Evolutionary conservation across 1,139 yeast species (phyloP), one percentile per base, ranked within the genome.

Genomic region (Yamadazyma aaseri): DNA sequence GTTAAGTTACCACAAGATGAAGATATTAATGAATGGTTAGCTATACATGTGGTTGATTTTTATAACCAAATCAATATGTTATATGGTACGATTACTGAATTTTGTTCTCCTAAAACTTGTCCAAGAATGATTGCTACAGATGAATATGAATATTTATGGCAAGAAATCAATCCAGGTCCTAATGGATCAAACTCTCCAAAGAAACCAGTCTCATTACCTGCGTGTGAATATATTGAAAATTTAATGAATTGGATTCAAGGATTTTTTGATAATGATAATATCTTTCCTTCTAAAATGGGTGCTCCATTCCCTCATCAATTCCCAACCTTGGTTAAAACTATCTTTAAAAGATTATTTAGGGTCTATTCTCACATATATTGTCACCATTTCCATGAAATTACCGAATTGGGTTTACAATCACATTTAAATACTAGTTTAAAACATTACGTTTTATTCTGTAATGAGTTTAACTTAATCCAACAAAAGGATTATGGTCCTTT

Each of bases 301-400:
- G 94, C 86, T 9, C 92, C 95, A 3, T 87, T 87, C 58, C 77
- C 82, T 12, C 84, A 77, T 44, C 86, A 83, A 53, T 72, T 74
- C 33, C 83, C 81, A 15, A 74, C 76, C 8, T 73, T 87, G 43
- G 86, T 86, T 33, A 83, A 81, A 53, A 90, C 95, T 14, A 86
- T 92, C 31, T 78, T 90, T 66, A 89, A 90, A 60, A 76, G 98
- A 45, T 66, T 92, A 39, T 92, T 90, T 58, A 74, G 99, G 56
- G 89, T 92, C n/a, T 94, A 94, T 56, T 97, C 98, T 3, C 99
- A 92, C 62, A 86, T 92, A 29, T 92, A 92, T 60, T 92, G 98
- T 54, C 97, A 92, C 54, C 99, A 92, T 58, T 92, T 92, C 61
- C 96, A 89, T 56, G 96, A 90, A 57, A 85, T 92, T 37, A 77